Evolutionary conservation across 2,329 filamentous ascomycete species (phyloP), one percentile per base, ranked within the genome.

Genomic region (Eutypella sp.): DNA sequence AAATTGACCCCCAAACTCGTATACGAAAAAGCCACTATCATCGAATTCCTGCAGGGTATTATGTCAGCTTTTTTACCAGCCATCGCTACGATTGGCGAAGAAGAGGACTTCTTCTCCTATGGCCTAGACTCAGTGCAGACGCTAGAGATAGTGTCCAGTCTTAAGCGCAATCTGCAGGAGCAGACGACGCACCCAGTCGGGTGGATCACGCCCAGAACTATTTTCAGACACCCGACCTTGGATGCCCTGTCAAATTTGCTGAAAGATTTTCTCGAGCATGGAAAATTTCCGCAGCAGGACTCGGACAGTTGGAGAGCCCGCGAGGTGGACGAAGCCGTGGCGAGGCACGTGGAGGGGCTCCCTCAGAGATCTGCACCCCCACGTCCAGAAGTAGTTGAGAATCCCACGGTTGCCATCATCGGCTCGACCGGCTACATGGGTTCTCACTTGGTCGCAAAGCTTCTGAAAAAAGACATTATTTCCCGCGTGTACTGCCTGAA

Each of bases 361-460:
- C 48, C 49, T 7, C 20, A 37, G 1, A 46, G 38, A 29, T 11
- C 29, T 6, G 13, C 4, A 39, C 13, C 25, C 3, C 40, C 27
- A 11, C 10, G 5, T 22, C 7, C 31, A n/a, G 19, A 15, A 4
- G 10, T 34, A 11, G 11, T 15, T 5, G 44, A 45, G 5, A 40
- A 36, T 31, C 37, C 43, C 3, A 47, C 15, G 2, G 24, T 56
- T 16, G 52, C 49, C 4, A 2, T 55, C 2, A 27, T 57, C 7
- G 53, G 52, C 15, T 54, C 53, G 3, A 54, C 51, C 1, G 56
- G 55, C 6, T 55, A 50, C 20, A 16, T 56, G 2, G 55, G 55
- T 2, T 15, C 41, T 1, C 24, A 52, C 16, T 3, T 48, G 1
- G 5, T 54, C 3, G 15, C 22, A 3, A 5, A 5, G 2, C 43